A percentile compares a stretch with the other conserved stretches of the same genome.
Evolutionary conservation across 2,329 filamentous ascomycete species (phyloP).

Genomic region (Nectriaceae sp.): DNA sequence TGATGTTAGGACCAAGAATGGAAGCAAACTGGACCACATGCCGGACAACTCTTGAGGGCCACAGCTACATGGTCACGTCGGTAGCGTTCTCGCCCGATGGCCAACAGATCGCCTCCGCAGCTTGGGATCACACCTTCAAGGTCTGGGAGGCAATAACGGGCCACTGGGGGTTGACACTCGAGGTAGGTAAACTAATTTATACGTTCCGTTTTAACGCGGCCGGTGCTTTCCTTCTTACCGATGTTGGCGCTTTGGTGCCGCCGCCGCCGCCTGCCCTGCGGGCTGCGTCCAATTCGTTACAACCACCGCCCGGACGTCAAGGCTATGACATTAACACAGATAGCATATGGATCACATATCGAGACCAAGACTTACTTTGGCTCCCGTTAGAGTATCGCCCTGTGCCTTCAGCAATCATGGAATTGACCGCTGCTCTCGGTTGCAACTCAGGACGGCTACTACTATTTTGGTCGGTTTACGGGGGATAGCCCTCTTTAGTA

Average conservation of each 20-base stretch:
- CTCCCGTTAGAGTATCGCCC: slow-evolving; percentile 11
- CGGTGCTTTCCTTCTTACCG: not conserved
- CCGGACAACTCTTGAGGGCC: too few relatives aligned
- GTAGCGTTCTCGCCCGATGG: too few relatives aligned
- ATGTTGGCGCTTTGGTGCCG: not conserved
- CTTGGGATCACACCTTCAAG: too few relatives aligned
- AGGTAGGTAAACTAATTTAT: not conserved
- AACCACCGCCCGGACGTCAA: not conserved
- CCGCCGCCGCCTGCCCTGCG: too few relatives aligned
- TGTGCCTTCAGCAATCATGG: not conserved
- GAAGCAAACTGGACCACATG: too few relatives aligned
- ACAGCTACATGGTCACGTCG: too few relatives aligned
- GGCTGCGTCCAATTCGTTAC: not conserved
- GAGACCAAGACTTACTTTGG: slow-evolving; percentile 14
- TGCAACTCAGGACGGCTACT: slow-evolving; percentile 11
- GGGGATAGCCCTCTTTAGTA: not conserved
- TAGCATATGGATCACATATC: slow-evolving; percentile 10
- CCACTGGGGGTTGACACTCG: too few relatives aligned
- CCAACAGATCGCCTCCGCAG: too few relatives aligned
- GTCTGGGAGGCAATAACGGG: too few relatives aligned
- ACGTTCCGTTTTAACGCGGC: not conserved
- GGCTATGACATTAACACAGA: slow-evolving; percentile 2
- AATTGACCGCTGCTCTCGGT: slow-evolving; percentile 10
- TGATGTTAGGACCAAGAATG: too few relatives aligned
- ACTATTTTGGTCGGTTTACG: slow-evolving; percentile 12